Conservation (phyloP, 192 early-diverging fungal genomes). For the Entophlyctis helioformis region DNA sequence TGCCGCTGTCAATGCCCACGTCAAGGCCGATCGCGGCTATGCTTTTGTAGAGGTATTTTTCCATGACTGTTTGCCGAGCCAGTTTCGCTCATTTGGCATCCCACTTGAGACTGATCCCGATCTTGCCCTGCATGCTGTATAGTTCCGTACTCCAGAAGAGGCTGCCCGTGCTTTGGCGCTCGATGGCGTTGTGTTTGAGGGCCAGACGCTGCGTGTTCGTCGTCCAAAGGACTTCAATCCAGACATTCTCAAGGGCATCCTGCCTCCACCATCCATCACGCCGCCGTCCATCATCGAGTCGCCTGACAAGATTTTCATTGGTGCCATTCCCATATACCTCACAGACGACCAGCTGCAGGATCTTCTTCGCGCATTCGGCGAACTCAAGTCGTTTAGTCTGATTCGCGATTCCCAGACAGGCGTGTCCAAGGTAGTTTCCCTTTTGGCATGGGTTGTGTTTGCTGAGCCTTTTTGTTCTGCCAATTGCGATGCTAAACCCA, state of each 20-base stretch:
- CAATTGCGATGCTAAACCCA: background rate
- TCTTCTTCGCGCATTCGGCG: constrained; percentile 85
- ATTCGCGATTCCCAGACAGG: constrained; percentile 71
- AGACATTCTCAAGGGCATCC: constrained; percentile 1
- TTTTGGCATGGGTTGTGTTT: too few relatives aligned
- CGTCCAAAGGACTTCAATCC: constrained; percentile 88
- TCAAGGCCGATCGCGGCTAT: constrained; percentile 75
- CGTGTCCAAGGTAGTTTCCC: constrained; percentile 53
- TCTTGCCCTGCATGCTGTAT: too few relatives aligned
- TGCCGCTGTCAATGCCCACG: too few relatives aligned
- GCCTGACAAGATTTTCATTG: constrained; percentile 89
- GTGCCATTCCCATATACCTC: constrained; percentile 78
- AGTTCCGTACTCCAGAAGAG: constrained; percentile 82
- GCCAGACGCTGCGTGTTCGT: constrained; percentile 74
- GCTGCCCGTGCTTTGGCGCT: constrained; percentile 84
- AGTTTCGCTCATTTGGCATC: too few relatives aligned
- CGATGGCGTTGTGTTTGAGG: constrained; percentile 80
- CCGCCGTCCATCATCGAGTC: constrained; percentile 84
- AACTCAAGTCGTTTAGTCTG: constrained; percentile 82
- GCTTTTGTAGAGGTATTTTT: constrained; percentile 83
- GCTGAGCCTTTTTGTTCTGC: too few relatives aligned
- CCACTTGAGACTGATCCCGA: too few relatives aligned
- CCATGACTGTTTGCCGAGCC: too few relatives aligned
- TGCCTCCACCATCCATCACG: constrained; percentile 42
- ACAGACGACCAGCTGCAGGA: constrained; percentile 91